Base-by-base conservation (phyloP, 768 basidiomycete species). In the Cystobasidiopsis lactophilus region DNA sequence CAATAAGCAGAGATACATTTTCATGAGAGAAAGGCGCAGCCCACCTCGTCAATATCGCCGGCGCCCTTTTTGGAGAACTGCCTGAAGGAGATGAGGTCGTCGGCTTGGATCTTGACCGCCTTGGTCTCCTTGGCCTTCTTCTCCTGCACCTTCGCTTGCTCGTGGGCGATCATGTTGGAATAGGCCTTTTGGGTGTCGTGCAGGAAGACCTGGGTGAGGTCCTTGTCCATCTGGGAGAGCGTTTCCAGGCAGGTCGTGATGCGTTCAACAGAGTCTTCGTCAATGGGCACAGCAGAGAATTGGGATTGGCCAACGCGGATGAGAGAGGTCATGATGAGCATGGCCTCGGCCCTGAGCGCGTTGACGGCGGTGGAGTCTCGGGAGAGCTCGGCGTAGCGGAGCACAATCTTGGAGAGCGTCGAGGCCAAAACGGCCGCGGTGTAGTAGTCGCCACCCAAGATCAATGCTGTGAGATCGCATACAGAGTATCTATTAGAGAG, bases 301-400 rank as follows among this genome's bases (percentile, higher is more conserved):
- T 89, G 91, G 51, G 86, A 89, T 69, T 96, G 91, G 35, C 93
- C 93, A 52, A 95, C 85, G 45, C 93, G 85, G 64, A 96, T 83
- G 64, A 88, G 73, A 9, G 88, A 93, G 1, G 88, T 80, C 93
- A 98, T 95, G 65, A 96, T 85, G 51, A 98, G 74, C 84, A 98
- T 95, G 4, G 84, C 78, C 73, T 98, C 89, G 13, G 93, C 93
- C 27, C 82, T 75, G 5, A 95, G 69, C 5, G 75, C 69, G 61
- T 98, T 91, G 59, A 78, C 75, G 9, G 68, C 63, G 27, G 73
- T 69, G 41, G 69, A 65, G 57, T 80, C 76, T 43, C 52, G 52
- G 21, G 58, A 53, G 49, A 78, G 59, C 51, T 75, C 72, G 5
- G 71, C 66, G 58, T 71, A 84, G 18, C 91, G 75, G 37, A 98